phyloP scores from a whole-genome alignment of 495 filamentous ascomycete species.

The Lasiosphaeris hirsuta region DNA sequence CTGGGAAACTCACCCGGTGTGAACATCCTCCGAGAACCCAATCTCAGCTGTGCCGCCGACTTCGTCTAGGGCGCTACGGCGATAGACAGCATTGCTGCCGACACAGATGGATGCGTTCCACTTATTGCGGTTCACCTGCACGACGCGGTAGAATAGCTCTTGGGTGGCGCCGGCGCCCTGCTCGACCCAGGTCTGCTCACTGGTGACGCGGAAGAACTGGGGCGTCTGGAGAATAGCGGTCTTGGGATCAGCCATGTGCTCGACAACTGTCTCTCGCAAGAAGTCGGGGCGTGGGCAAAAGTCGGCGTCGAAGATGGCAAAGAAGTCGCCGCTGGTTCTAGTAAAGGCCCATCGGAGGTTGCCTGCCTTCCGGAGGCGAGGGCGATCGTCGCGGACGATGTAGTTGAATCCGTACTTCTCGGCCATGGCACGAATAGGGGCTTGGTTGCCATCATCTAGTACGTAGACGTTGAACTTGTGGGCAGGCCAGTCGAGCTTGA shows the following conservation, averaged over 20 bases:
- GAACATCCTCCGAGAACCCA: constrained; percentile 35
- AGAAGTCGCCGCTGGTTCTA: constrained; percentile 27
- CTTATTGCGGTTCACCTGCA: constrained; percentile 31
- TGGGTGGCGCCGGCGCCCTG: constrained; percentile 34
- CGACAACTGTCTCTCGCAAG: constrained; percentile 26
- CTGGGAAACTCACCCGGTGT: constrained; percentile 26
- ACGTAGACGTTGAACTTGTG: constrained; percentile 27
- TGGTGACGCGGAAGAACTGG: constrained; percentile 30
- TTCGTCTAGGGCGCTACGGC: constrained; percentile 24
- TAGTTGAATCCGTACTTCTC: constrained; percentile 29
- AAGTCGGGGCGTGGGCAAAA: constrained; percentile 33
- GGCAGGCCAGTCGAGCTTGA: constrained; percentile 28
- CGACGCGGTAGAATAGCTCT: constrained; percentile 34
- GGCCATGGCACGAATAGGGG: constrained; percentile 21
- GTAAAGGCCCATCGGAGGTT: constrained; percentile 34
- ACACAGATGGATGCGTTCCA: constrained; percentile 36
- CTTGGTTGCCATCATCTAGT: constrained; percentile 26
- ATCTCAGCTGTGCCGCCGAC: constrained; percentile 33
- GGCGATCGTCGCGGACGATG: constrained; percentile 32
- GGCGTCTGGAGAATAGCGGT: constrained; percentile 31
- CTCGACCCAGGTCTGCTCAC: constrained; percentile 35
- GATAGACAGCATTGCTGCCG: constrained; percentile 31
- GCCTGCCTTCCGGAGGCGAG: constrained; percentile 31
- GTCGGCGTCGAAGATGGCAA: constrained; percentile 35
- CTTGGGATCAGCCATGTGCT: constrained; percentile 30